Base-by-base conservation (phyloP, 768 basidiomycete species). In the Infundibulicybe gibba region DNA sequence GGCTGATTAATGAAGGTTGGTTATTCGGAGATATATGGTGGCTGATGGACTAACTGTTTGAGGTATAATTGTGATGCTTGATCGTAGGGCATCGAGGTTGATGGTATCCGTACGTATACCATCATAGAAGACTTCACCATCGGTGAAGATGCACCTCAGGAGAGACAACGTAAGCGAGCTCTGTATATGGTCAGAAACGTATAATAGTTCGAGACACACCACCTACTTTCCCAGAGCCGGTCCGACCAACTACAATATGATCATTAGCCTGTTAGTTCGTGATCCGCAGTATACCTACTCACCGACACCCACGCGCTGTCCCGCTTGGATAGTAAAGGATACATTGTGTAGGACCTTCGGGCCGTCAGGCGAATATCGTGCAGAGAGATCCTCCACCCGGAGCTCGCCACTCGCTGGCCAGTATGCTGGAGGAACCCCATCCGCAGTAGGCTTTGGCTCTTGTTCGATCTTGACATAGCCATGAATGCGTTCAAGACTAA, bases 401-500 rank as follows among this genome's bases (percentile, higher is more conserved):
- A 86, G 66, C 17, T 72, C 65, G 10, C 84, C 84, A 13, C 75
- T 77, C 9, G 76, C 66, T 0, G 84, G 83, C 84, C 85, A 87
- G 49, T 80, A 72, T 1, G 83, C 83, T 2, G 85, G 83, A 3
- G 83, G 83, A 33, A 65, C 61, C 35, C 76, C 74, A 9, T 56
- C 47, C n/a, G 61, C 48, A 0, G 67, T 67, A 2, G 70, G 48
- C 46, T 65, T 60, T 4, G 71, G 70, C 56, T 85, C 82, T 43
- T 80, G 77, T 32, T 83, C 81, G 46, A 83, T 80, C 31, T 67
- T 56, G n/a, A 83, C 58, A 56, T 80, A 85, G 1, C 61, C 84
- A 44, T 85, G 76, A 1, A 92, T 82, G 49, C 91, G 84, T 57
- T 94, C 90, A 20, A 74, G 56, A 52, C 75, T 74, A 34, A 16